phyloP scores from a whole-genome alignment of 768 basidiomycete genomes.

The Naganishia vishniacii region DNA sequence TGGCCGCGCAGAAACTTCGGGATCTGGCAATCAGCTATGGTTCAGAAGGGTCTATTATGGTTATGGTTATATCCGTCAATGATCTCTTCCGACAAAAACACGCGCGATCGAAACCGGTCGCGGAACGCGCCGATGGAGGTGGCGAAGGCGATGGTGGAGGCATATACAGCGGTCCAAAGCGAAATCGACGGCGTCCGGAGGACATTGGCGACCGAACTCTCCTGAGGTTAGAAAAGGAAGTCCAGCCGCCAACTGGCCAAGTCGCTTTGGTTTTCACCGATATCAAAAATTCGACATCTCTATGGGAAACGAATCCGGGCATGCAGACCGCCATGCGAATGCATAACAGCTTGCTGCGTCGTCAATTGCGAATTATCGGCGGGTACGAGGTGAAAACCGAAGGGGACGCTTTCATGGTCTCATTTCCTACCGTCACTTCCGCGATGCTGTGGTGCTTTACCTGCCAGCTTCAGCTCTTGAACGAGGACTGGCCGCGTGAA shows the following conservation, averaged over 20 bases:
- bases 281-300: slow-evolving; percentile 89
- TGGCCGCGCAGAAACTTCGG: slow-evolving; percentile 91
- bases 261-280: slow-evolving; percentile 95
- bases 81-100: slow-evolving; percentile 62
- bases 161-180: slow-evolving; percentile 30
- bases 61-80: slow-evolving; percentile 85
- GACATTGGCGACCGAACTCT: slow-evolving; percentile 49
- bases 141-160: slow-evolving; percentile 50
- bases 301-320: slow-evolving; percentile 93
- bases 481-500: slow-evolving; percentile 84
- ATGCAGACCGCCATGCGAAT: slow-evolving; percentile 89
- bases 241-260: slow-evolving; percentile 76
- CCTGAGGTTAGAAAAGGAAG: slow-evolving; percentile 62
- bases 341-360: slow-evolving; percentile 79
- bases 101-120: slow-evolving; percentile 47
- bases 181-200: slow-evolving; percentile 36
- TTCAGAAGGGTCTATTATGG: slow-evolving; percentile 87
- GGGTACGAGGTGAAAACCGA: slow-evolving; percentile 99
- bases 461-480: slow-evolving; percentile 74
- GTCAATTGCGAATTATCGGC: slow-evolving; percentile 79
- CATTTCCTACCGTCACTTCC: slow-evolving; percentile 80
- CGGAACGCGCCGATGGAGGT: slow-evolving; percentile 52
- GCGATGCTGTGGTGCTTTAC: slow-evolving; percentile 86
- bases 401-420: slow-evolving; percentile 98
- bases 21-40: slow-evolving; percentile 97